Evolutionary conservation across 1,284 basidiomycete genomes (phyloP), one percentile per base, ranked within the genome.

Genomic region (Cutaneotrichosporon cyanovorans): DNA sequence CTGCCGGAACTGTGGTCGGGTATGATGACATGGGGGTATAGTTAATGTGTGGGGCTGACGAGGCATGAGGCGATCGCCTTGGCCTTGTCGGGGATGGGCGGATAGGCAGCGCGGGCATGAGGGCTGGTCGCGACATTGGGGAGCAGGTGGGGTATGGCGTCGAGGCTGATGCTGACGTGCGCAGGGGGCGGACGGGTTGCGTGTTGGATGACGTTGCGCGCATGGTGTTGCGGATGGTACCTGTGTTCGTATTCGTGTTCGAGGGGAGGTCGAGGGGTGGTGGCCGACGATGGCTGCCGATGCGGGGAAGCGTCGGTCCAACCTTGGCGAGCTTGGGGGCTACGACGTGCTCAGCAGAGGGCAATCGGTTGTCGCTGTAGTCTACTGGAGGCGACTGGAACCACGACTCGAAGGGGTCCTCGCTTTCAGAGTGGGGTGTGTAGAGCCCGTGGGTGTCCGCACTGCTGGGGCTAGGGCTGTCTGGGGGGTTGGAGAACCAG

Each of bases 61-160:
- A n/a, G 44, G 7, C n/a, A n/a, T n/a, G n/a, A n/a, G n/a, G n/a
- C n/a, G n/a, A n/a, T n/a, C n/a, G n/a, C n/a, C n/a, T n/a, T n/a
- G 48, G 37, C 33, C 50, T 58, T 20, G 56, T 51, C 11, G 35
- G 40, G 2, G 51, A 33, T 2, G 54, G 45, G 2, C 56, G 41
- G 38, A 62, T 59, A 2, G 54, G 52, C 7, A 60, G 48, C 2
- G 61, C n/a, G 9, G 60, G 57, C 10, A 62, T 42, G 11, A 59
- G 52, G 9, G 16, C 22, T 7, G 30, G 12, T 20, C 20, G 35
- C 15, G 28, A 30, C 5, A 41, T 18, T 8, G 37, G 42, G 3
- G 37, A 44, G 33, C 25, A 12, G 12, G 20, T 45, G 14, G 37
- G 53, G 32, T 34, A 39, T 16, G 37, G 46, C 33, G 38, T 32